Percentiles rank a stretch among this genome's conserved stretches.
Evolutionary conservation across 176 grass and related monocot species (phyloP).

Genomic region (Ensete glaucum): DNA sequence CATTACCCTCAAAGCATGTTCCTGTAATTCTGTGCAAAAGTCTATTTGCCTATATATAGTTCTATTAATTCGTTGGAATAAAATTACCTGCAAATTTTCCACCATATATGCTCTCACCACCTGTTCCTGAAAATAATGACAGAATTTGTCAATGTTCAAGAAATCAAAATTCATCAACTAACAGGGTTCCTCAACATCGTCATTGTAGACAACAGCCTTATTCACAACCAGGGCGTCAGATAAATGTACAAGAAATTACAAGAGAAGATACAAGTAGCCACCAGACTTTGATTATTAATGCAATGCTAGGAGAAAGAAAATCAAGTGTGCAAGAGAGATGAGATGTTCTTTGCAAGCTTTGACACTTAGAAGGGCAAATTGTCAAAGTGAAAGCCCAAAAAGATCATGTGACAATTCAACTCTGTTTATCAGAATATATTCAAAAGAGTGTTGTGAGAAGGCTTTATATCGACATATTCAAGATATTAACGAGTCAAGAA

Average conservation of each 20-base stretch:
- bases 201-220: neutral
- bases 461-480: no score
- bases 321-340: neutral
- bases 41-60: neutral
- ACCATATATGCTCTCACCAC: constrained; percentile 44
- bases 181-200: neutral
- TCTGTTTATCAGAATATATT: neutral
- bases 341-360: neutral
- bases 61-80: neutral
- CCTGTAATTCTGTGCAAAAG: neutral
- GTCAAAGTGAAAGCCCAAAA: neutral
- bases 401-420: neutral
- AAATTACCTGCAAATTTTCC: constrained; percentile 82
- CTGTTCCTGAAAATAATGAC: constrained; percentile 18
- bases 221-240: neutral
- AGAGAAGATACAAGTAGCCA: neutral
- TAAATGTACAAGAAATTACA: neutral
- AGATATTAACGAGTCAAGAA: no score
- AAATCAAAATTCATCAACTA: neutral
- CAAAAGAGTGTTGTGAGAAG: no score
- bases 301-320: neutral
- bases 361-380: neutral
- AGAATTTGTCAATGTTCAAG: neutral
- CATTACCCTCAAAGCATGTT: neutral
- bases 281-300: neutral